phyloP scores from a whole-genome alignment of 495 filamentous ascomycete genomes.

The Annulohypoxylon nitens region DNA sequence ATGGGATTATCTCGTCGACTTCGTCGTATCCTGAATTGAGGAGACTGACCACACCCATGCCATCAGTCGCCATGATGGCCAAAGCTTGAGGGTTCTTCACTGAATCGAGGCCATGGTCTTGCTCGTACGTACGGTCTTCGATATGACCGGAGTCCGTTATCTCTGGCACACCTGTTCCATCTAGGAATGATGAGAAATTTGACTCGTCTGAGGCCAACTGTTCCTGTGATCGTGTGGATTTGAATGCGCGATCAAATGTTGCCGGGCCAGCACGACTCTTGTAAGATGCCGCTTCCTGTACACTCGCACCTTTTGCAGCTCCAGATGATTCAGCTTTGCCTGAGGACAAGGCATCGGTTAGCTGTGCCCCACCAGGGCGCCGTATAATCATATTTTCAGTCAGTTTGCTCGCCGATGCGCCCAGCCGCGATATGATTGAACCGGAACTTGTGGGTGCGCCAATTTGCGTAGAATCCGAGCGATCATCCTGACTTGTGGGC shows the following conservation, averaged over 20 bases:
- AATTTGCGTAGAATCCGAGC: conserved; percentile 5
- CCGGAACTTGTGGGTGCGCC: not conserved
- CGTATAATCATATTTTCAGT: conserved; percentile 24
- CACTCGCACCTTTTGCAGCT: not conserved
- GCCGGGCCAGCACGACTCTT: conserved; percentile 13
- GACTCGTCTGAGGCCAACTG: conserved; percentile 56
- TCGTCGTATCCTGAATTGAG: conserved; percentile 47
- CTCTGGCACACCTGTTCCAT: conserved; percentile 49
- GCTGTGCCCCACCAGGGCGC: not conserved
- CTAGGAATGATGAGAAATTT: conserved; percentile 61
- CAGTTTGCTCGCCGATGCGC: conserved; percentile 39
- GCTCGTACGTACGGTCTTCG: conserved; percentile 19
- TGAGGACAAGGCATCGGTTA: conserved; percentile 26
- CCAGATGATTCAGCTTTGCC: conserved; percentile 45
- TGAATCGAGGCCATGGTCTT: not conserved
- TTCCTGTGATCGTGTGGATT: conserved; percentile 43
- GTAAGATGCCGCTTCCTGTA: conserved; percentile 18
- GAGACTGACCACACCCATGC: conserved; percentile 60
- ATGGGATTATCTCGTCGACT: conserved; percentile 41
- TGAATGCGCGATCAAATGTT: conserved; percentile 31
- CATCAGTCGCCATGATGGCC: conserved; percentile 49
- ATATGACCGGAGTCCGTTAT: conserved; percentile 43
- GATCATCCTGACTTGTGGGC: not conserved
- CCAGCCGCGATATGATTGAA: conserved; percentile 39
- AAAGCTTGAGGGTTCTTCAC: conserved; percentile 14